These are phyloP conservation scores for Eruca vesicaria DNA, from an alignment of 441 rosid species.

Conservation along the genomic window DNA sequence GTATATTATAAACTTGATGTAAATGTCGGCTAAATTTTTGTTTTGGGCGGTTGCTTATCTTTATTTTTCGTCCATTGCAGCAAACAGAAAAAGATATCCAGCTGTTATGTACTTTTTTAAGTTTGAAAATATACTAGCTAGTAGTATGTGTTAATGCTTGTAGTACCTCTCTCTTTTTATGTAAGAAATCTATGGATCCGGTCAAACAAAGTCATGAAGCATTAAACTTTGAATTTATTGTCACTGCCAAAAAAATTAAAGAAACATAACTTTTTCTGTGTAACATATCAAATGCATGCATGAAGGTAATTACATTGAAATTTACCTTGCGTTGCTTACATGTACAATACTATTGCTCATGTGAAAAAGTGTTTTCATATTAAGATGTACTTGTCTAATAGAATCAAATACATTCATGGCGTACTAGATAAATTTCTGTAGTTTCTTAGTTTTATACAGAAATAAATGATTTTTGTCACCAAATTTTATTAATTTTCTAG, in stretches of 20 bases:
- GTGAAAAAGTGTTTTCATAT: too few relatives aligned
- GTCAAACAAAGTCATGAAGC: constrained; percentile 28
- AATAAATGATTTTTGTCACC: too few relatives aligned
- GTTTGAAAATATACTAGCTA: not conserved
- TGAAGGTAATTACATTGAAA: not conserved
- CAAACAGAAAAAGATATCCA: not conserved
- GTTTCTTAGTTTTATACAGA: too few relatives aligned
- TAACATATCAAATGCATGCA: constrained; percentile 7
- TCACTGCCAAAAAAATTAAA: constrained; percentile 20
- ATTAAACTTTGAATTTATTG: constrained; percentile 21
- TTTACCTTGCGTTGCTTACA: not conserved
- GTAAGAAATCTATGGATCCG: constrained; percentile 10
- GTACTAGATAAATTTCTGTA: too few relatives aligned
- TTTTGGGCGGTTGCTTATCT: constrained; percentile 13
- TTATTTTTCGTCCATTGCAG: not conserved
- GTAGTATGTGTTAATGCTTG: not conserved
- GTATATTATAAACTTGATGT: not conserved
- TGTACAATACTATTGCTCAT: not conserved
- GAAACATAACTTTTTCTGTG: not conserved
- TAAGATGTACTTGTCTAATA: too few relatives aligned
- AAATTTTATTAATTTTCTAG: not conserved
- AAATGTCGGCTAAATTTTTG: constrained; percentile 13
- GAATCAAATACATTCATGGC: too few relatives aligned
- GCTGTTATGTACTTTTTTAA: not conserved
- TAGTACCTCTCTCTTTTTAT: not conserved